A percentile compares a stretch with the other conserved stretches of the same genome.
Evolutionary conservation across 1,139 yeast genomes (phyloP).

Genomic region (Pichia norvegensis): DNA sequence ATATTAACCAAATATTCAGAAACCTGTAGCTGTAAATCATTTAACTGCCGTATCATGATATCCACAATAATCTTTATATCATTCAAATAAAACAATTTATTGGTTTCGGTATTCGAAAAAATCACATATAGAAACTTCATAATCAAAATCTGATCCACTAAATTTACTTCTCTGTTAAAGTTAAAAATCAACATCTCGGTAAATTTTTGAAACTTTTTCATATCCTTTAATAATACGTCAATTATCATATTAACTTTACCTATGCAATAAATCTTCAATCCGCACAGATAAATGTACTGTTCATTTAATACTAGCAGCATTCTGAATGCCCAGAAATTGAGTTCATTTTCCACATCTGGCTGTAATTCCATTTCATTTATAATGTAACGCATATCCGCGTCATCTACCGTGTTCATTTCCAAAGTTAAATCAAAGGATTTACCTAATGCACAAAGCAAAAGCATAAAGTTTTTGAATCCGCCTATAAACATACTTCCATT

Average conservation of each 20-base stretch:
- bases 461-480: constrained; percentile 39
- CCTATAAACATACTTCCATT: constrained; percentile 13
- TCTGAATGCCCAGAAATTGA: constrained; percentile 66
- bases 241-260: constrained; percentile 28
- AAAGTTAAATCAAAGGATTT: constrained; percentile 35
- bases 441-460: constrained; percentile 46
- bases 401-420: constrained; percentile 39
- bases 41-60: constrained; percentile 71
- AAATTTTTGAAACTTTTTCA: constrained; percentile 37
- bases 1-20: constrained; percentile 64
- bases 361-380: constrained; percentile 43
- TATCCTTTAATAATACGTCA: constrained; percentile 18
- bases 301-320: constrained; percentile 72
- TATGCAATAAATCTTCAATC: constrained; percentile 5
- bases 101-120: constrained; percentile 58
- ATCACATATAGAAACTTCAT: constrained; percentile 70
- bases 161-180: constrained; percentile 71
- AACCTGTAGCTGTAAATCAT: constrained; percentile 48
- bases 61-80: constrained; percentile 84
- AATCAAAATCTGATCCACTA: constrained; percentile 66
- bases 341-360: constrained; percentile 52
- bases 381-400: constrained; percentile 47
- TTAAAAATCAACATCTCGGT: constrained; percentile 51
- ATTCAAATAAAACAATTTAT: constrained; percentile 63
- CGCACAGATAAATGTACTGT: constrained; percentile 61